phyloP scores from a whole-genome alignment of 257 asterid species.

The Gardenia jasminoides region DNA sequence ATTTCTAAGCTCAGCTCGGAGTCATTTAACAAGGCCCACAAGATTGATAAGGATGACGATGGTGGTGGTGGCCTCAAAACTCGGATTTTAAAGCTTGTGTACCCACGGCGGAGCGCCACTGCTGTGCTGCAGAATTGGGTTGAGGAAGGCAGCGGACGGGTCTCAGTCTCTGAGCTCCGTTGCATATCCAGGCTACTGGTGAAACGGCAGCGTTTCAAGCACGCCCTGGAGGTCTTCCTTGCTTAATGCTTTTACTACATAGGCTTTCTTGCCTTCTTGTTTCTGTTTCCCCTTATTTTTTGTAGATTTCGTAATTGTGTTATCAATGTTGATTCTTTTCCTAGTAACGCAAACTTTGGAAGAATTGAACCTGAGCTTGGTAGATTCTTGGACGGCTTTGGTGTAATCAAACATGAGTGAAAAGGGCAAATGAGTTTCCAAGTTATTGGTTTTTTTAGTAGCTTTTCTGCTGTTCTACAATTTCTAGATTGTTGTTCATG shows the following conservation, averaged over 20 bases:
- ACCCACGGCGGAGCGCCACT: constrained; percentile 24
- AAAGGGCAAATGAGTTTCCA: too few relatives aligned
- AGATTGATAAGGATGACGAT: background rate
- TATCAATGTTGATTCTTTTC: background rate
- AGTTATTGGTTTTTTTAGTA: too few relatives aligned
- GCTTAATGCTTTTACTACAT: background rate
- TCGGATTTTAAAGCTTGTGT: constrained; percentile 19
- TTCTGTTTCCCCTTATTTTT: background rate
- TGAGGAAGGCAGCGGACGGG: constrained; percentile 25
- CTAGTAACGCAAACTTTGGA: too few relatives aligned
- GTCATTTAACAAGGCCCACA: background rate
- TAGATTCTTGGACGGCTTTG: too few relatives aligned
- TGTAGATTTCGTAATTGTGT: background rate
- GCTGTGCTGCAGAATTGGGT: constrained; percentile 36
- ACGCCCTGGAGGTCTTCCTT: constrained; percentile 32
- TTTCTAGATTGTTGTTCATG: too few relatives aligned
- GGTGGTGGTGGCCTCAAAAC: constrained; percentile 1
- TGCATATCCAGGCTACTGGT: constrained; percentile 18
- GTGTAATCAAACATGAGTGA: too few relatives aligned
- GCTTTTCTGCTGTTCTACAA: too few relatives aligned
- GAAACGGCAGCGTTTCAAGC: constrained; percentile 24
- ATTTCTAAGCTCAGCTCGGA: background rate
- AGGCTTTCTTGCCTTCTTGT: background rate
- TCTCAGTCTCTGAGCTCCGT: constrained; percentile 32
- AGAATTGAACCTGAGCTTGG: too few relatives aligned